A percentile compares a stretch with the other conserved stretches of the same genome.
Conservation (phyloP, 2,329 filamentous ascomycete genomes). For the Colletotrichum eleusines region DNA sequence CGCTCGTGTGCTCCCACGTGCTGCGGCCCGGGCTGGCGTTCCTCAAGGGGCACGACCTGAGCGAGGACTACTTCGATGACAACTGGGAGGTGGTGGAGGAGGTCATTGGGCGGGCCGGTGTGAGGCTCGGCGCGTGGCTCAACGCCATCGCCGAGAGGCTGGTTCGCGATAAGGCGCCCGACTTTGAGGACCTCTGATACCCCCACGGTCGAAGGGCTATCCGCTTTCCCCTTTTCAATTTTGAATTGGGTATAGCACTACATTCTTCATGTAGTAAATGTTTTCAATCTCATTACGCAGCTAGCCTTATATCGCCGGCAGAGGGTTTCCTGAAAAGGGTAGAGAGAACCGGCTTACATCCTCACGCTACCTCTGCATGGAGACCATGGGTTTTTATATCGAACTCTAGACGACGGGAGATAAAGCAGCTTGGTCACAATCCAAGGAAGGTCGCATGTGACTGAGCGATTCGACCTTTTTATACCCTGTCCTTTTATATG, state of each 20-base stretch:
- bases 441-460: not conserved
- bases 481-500: not conserved
- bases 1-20: conserved; percentile 37
- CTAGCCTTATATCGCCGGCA: no score
- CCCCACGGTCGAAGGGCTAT: not conserved
- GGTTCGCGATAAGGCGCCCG: not conserved
- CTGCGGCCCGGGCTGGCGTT: conserved; percentile 25
- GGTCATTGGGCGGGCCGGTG: conserved; percentile 33
- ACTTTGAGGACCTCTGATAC: conserved; percentile 32
- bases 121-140: conserved; percentile 38
- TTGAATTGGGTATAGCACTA: no score
- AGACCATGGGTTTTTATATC: no score
- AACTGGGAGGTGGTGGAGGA: conserved; percentile 40
- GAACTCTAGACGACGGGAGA: no score
- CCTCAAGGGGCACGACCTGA: conserved; percentile 31
- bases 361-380: no score
- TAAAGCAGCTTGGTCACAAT: not conserved
- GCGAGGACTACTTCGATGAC: conserved; percentile 38
- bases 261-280: no score
- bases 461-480: not conserved
- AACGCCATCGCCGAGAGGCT: conserved; percentile 36
- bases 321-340: no score
- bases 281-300: no score
- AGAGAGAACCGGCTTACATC: no score
- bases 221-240: no score